Conservation (phyloP, 192 early-diverging fungal genomes). For the Lobosporangium transversale region DNA sequence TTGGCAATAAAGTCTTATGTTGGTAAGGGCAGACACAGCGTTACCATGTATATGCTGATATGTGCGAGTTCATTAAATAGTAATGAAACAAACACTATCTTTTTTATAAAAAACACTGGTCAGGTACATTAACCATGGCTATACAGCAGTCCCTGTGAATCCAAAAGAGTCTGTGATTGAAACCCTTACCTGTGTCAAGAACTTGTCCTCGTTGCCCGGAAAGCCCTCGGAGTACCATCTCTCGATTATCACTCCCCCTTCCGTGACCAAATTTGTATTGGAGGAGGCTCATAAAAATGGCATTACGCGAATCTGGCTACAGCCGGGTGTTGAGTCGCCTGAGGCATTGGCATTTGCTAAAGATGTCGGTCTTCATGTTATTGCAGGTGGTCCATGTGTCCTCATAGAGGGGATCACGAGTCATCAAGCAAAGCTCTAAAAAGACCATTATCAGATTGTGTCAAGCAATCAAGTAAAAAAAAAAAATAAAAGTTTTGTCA, state of each 20-base stretch:
- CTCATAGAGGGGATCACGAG: constrained; percentile 60
- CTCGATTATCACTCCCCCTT: constrained; percentile 78
- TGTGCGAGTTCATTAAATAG: no score
- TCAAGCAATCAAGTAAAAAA: neutral
- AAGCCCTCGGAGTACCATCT: constrained; percentile 60
- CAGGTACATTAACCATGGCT: constrained; percentile 46
- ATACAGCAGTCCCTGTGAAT: constrained; percentile 47
- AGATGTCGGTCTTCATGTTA: constrained; percentile 58
- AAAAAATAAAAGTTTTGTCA: neutral
- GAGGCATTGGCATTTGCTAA: constrained; percentile 62
- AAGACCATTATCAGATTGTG: neutral
- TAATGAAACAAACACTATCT: no score
- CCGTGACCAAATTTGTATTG: constrained; percentile 67
- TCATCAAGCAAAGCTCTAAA: constrained; percentile 27
- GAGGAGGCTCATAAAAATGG: constrained; percentile 67
- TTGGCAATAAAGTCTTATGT: constrained; percentile 84
- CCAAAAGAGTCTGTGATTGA: constrained; percentile 58
- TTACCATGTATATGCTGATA: no score
- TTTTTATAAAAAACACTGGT: no score
- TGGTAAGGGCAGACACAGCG: no score
- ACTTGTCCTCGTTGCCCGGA: constrained; percentile 54
- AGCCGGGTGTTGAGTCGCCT: constrained; percentile 72
- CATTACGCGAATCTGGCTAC: constrained; percentile 74
- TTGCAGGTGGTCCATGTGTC: constrained; percentile 75
- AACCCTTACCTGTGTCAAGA: constrained; percentile 41